Conservation (phyloP, 495 filamentous ascomycete genomes). For the Aspergillus nanangensis region DNA sequence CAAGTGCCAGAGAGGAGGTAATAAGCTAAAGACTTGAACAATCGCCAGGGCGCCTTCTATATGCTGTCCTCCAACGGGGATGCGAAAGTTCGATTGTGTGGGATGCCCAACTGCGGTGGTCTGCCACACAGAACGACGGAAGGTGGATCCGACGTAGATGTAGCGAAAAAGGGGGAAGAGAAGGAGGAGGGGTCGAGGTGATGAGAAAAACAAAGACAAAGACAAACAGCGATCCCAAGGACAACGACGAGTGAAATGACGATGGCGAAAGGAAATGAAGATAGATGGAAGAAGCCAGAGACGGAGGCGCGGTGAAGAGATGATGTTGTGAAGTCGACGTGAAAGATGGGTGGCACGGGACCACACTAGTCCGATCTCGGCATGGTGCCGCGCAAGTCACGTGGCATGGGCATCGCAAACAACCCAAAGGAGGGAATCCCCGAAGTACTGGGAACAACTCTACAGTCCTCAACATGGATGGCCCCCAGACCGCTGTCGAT, state of each 20-base stretch:
- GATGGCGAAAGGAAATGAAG: too few relatives aligned
- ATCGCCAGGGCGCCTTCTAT: constrained; percentile 13
- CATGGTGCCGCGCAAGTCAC: constrained; percentile 4
- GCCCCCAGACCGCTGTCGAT: constrained; percentile 27
- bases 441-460: not conserved
- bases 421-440: too few relatives aligned
- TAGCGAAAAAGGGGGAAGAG: constrained; percentile 11
- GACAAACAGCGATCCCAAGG: too few relatives aligned
- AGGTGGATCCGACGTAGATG: not conserved
- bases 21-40: constrained; percentile 13
- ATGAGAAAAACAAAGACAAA: too few relatives aligned
- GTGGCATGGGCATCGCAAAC: constrained; percentile 4
- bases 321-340: constrained; percentile 23
- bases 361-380: constrained; percentile 16
- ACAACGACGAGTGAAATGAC: too few relatives aligned
- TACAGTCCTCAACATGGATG: constrained; percentile 23
- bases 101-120: constrained; percentile 9
- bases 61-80: constrained; percentile 14
- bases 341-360: constrained; percentile 18
- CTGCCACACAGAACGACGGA: constrained; percentile 2
- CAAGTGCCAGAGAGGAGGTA: constrained; percentile 14
- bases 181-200: constrained; percentile 11
- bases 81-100: constrained; percentile 10
- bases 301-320: constrained; percentile 20
- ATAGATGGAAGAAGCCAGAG: not conserved